A percentile compares a stretch with the other conserved stretches of the same genome.
Evolutionary conservation across 2,329 filamentous ascomycete species (phyloP).

Genomic region (Endothia cerciana): DNA sequence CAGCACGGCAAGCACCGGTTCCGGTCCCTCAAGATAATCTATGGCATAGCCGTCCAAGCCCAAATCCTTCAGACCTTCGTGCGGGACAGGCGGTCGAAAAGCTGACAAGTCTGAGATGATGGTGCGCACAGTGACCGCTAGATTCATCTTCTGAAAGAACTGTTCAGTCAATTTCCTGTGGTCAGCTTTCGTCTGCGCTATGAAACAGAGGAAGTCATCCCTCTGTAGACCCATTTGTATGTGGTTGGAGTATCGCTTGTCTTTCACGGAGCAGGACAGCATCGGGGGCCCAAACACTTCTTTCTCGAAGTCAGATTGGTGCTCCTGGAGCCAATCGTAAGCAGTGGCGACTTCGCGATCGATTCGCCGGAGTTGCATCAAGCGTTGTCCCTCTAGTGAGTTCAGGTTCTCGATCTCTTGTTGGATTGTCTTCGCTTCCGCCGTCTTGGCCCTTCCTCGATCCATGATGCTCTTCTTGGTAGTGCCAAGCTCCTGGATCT

Average conservation of each 20-base stretch:
- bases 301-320: conserved; percentile 71
- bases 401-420: conserved; percentile 63
- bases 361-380: conserved; percentile 63
- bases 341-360: conserved; percentile 69
- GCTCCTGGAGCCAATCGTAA: conserved; percentile 81
- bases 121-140: conserved; percentile 75
- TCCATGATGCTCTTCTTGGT: conserved; percentile 43
- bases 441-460: conserved; percentile 46
- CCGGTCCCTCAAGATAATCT: conserved; percentile 79
- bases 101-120: conserved; percentile 56
- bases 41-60: conserved; percentile 82
- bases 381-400: conserved; percentile 75
- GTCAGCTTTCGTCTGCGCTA: conserved; percentile 75
- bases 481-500: conserved; percentile 33
- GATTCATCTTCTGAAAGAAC: conserved; percentile 64
- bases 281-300: conserved; percentile 82
- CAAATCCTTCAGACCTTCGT: conserved; percentile 56
- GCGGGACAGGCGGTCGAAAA: conserved; percentile 59
- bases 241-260: conserved; percentile 65
- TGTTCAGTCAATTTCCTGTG: conserved; percentile 72
- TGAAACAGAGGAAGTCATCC: conserved; percentile 69
- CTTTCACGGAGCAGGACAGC: conserved; percentile 77
- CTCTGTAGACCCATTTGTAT: conserved; percentile 55
- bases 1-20: conserved; percentile 84
- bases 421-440: conserved; percentile 45